A percentile compares a stretch with the other conserved stretches of the same genome.
These are phyloP conservation scores for Metschnikowia anglica DNA, from an alignment of 805 yeast species.

Conservation along the genomic window DNA sequence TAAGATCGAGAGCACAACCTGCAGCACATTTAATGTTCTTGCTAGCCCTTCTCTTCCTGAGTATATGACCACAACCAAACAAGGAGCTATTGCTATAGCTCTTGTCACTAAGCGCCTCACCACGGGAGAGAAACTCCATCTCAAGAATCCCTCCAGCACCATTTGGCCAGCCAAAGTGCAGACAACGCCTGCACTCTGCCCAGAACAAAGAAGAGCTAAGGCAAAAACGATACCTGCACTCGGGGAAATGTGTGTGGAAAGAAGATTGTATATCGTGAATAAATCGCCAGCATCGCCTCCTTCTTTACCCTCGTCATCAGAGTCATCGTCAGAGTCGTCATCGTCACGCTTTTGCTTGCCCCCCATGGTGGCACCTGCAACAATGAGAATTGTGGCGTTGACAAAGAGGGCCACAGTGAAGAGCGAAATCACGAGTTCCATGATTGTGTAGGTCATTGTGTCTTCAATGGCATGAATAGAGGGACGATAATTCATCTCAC, in stretches of 20 bases:
- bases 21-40: slow-evolving; percentile 72
- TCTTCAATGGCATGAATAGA: slow-evolving; percentile 77
- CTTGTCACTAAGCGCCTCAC: slow-evolving; percentile 76
- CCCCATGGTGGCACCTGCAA: slow-evolving; percentile 84
- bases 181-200: slow-evolving; percentile 94
- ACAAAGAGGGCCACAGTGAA: slow-evolving; percentile 91
- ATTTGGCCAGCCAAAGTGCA: slow-evolving; percentile 93
- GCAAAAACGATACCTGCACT: slow-evolving; percentile 91
- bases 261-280: slow-evolving; percentile 72
- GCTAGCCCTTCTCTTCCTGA: slow-evolving; percentile 84
- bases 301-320: slow-evolving; percentile 21
- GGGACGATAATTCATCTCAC: slow-evolving; percentile 57
- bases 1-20: slow-evolving; percentile 76
- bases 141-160: slow-evolving; percentile 86
- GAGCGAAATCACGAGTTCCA: slow-evolving; percentile 77
- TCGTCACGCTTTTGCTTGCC: slow-evolving; percentile 18
- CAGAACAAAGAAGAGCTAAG: slow-evolving; percentile 80
- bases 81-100: slow-evolving; percentile 81
- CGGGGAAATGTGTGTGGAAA: slow-evolving; percentile 68
- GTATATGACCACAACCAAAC: slow-evolving; percentile 66
- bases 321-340: slow-evolving; percentile 21
- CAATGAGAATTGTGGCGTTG: slow-evolving; percentile 84
- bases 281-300: slow-evolving; percentile 64
- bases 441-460: slow-evolving; percentile 76
- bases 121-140: slow-evolving; percentile 81